phyloP scores from a whole-genome alignment of 331 rosid genomes.

The Malus hybrid region DNA sequence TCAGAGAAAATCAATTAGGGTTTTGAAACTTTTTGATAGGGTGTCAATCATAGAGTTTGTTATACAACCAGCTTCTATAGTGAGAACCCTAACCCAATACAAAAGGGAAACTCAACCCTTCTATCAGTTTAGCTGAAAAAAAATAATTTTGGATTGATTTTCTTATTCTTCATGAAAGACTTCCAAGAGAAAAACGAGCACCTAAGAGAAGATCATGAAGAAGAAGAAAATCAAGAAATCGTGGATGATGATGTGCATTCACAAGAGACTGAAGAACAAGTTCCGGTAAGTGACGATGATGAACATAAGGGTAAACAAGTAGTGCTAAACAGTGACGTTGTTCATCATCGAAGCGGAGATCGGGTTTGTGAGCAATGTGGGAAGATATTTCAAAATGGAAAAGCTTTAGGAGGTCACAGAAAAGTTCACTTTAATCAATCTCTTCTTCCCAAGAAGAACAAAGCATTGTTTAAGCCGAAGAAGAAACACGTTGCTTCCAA shows the following conservation, averaged over 20 bases:
- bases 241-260: neutral
- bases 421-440: constrained; percentile 27
- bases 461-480: constrained; percentile 7
- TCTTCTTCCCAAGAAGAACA: neutral
- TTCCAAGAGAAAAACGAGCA: neutral
- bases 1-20: neutral
- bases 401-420: constrained; percentile 55
- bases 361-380: constrained; percentile 30
- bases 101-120: neutral
- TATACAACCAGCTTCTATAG: neutral
- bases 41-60: neutral
- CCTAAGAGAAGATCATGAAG: neutral
- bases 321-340: neutral
- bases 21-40: neutral
- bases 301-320: neutral
- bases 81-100: neutral
- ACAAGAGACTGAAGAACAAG: neutral
- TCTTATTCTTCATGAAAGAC: neutral
- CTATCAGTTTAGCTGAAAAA: too few relatives aligned
- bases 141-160: neutral
- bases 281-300: neutral
- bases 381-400: constrained; percentile 19
- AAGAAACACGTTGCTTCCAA: neutral
- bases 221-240: neutral
- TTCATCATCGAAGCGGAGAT: neutral